A percentile compares a stretch with the other conserved stretches of the same genome.
phyloP scores from a whole-genome alignment of 1,284 basidiomycete genomes.

The Vanrija sp. region DNA sequence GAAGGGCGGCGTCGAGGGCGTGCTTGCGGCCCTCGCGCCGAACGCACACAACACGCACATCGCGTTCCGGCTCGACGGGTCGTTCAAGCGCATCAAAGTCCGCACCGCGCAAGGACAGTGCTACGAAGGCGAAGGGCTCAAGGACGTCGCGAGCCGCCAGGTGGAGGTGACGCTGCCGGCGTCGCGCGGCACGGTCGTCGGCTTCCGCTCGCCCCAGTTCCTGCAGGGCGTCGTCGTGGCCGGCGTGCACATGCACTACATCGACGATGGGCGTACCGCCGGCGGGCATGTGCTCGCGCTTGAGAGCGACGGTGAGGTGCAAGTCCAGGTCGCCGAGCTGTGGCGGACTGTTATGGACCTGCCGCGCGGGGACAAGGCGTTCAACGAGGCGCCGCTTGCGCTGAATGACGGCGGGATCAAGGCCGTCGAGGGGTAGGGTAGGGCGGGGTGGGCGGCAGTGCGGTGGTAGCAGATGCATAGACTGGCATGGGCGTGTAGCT shows the following conservation, averaged over 20 bases:
- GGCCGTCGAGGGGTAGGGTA: slow-evolving; percentile 9
- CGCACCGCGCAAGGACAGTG: slow-evolving; percentile 17
- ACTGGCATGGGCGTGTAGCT: no score
- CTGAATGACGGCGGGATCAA: slow-evolving; percentile 12
- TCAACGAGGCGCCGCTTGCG: slow-evolving; percentile 9
- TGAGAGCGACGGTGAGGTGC: slow-evolving; percentile 16
- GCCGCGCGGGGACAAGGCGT: slow-evolving; percentile 5
- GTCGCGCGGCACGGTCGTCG: slow-evolving; percentile 7
- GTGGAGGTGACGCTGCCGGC: slow-evolving; percentile 1
- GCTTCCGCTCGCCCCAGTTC: slow-evolving; percentile 14
- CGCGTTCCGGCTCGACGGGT: slow-evolving; percentile 14
- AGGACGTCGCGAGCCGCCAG: slow-evolving; percentile 10
- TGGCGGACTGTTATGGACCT: slow-evolving; percentile 11
- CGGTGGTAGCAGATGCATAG: no score
- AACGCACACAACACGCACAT: slow-evolving; percentile 9
- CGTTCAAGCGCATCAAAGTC: slow-evolving; percentile 8
- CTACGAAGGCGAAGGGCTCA: slow-evolving; percentile 7
- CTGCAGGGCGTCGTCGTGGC: slow-evolving; percentile 13
- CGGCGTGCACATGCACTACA: slow-evolving; percentile 20
- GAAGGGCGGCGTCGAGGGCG: slow-evolving; percentile 7
- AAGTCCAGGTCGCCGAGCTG: slow-evolving; percentile 4
- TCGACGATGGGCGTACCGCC: slow-evolving; percentile 5
- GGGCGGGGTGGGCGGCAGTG: no score
- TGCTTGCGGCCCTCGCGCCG: slow-evolving; percentile 4
- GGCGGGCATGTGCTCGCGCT: slow-evolving; percentile 17